Evolutionary conservation across 1,284 basidiomycete species (phyloP).

Genomic region (Ustilago bromivora): DNA sequence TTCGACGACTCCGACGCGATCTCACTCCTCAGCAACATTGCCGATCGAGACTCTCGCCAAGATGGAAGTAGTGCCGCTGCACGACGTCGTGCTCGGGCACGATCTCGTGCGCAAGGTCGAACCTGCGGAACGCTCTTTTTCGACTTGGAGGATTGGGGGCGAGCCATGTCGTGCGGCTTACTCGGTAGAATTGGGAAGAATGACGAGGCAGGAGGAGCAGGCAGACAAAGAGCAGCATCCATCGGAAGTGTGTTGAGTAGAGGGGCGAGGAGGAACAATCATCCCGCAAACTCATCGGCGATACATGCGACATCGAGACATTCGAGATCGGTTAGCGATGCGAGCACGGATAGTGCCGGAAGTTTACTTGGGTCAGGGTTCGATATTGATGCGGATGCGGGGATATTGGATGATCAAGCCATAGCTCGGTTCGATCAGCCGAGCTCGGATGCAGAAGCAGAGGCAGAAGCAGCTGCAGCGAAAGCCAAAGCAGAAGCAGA

Average conservation of each 20-base stretch:
- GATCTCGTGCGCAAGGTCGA: slow-evolving; percentile 28
- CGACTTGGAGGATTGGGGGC: slow-evolving; percentile 26
- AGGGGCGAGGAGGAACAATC: slow-evolving; percentile 23
- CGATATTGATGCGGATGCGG: slow-evolving; percentile 54
- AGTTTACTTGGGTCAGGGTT: slow-evolving; percentile 28
- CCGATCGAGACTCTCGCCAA: slow-evolving; percentile 46
- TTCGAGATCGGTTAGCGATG: slow-evolving; percentile 32
- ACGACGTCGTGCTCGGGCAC: slow-evolving; percentile 35
- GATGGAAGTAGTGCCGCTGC: slow-evolving; percentile 25
- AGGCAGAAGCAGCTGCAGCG: slow-evolving; percentile 12
- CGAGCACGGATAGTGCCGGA: slow-evolving; percentile 39
- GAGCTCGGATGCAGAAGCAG: not conserved
- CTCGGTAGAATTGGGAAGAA: slow-evolving; percentile 11
- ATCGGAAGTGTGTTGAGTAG: slow-evolving; percentile 44
- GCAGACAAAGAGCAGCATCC: slow-evolving; percentile 27
- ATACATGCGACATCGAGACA: slow-evolving; percentile 22
- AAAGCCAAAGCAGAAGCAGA: slow-evolving; percentile 12
- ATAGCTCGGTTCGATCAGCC: slow-evolving; percentile 44
- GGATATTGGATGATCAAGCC: slow-evolving; percentile 53
- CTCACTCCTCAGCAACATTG: slow-evolving; percentile 59
- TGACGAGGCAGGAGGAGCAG: not conserved
- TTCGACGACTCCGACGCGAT: slow-evolving; percentile 64
- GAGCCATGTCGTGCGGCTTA: slow-evolving; percentile 32
- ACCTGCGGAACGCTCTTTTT: slow-evolving; percentile 30
- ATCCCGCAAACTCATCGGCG: not conserved